These are phyloP conservation scores for Escallonia rubra DNA, from an alignment of 129 eudicot genomes.

Conservation along the genomic window DNA sequence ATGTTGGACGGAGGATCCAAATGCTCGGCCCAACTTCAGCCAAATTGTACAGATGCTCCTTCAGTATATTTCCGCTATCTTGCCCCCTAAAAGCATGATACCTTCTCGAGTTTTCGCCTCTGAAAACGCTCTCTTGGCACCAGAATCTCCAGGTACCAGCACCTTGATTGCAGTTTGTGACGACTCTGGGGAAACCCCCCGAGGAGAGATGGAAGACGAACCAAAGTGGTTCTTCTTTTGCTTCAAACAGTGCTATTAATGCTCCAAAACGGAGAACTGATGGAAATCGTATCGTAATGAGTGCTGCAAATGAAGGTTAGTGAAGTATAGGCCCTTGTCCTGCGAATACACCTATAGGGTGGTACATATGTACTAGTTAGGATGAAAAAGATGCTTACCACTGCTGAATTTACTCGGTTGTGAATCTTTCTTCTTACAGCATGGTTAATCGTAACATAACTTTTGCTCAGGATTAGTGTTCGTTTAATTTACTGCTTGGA, in stretches of 20 bases:
- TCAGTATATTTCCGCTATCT: constrained; percentile 32
- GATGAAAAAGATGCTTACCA: too few relatives aligned
- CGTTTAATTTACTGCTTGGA: too few relatives aligned
- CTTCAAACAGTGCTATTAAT: constrained; percentile 43
- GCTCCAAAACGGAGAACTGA: neutral
- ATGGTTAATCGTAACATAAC: too few relatives aligned
- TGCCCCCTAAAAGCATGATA: constrained; percentile 34
- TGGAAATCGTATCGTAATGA: too few relatives aligned
- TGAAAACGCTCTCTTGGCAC: constrained; percentile 41
- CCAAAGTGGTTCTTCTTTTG: constrained; percentile 54
- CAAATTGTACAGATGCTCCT: constrained; percentile 54
- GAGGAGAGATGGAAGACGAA: constrained; percentile 35
- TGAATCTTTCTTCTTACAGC: too few relatives aligned
- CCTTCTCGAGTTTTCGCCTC: constrained; percentile 43
- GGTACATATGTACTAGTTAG: too few relatives aligned
- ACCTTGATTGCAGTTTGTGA: constrained; percentile 44
- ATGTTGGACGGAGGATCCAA: constrained; percentile 61
- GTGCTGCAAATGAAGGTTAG: constrained; percentile 13
- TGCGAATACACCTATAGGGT: too few relatives aligned
- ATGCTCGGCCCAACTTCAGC: constrained; percentile 48
- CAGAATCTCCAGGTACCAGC: constrained; percentile 63
- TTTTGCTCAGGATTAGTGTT: too few relatives aligned
- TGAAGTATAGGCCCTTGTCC: constrained; percentile 13
- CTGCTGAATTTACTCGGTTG: too few relatives aligned
- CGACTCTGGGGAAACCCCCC: constrained; percentile 39